Base-by-base conservation (phyloP, 1,284 basidiomycete genomes). In the Sanghuangporus baumii region DNA sequence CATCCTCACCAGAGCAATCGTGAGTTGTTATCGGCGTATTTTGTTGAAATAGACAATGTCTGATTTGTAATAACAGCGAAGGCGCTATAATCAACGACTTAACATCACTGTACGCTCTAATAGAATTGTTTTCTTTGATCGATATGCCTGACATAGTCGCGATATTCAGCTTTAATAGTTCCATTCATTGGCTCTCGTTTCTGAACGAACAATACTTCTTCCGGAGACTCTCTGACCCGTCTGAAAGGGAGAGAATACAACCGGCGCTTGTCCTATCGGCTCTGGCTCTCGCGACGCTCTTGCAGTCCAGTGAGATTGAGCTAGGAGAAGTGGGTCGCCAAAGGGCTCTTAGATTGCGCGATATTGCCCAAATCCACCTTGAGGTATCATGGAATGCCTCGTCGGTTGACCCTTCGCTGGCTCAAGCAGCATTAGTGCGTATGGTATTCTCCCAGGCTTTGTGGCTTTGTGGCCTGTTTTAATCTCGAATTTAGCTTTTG, bases 391-490 rank as follows among this genome's bases (percentile, higher is more conserved):
- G 81, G 72, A 76, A 72, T 52, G 72, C 74, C 2, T 77, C 79
- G 3, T 82, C 79, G 78, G 71, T 86, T 48, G 88, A 91, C 68
- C 75, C 82, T 26, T 78, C 79, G 16, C 77, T 89, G 6, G 89
- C 87, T 1, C 86, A 88, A 69, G 89, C 89, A 12, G 88, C 88
- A n/a, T 74, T 89, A 67, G 89, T 91, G 67, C 68, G 84, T 61
- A 36, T 36, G 14, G 36, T 37, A 23, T 26, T 51, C 6, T 51
- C 36, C 76, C 9, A 38, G n/a, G 18, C 16, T 64, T 55, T 43
- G 40, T 40, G 50, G 50, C n/a, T 26, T 23, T 54, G 20, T 36
- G 23, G 36, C 36, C 47, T 6, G 52, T 41, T 51, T 23, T 34
- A 18, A 23, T 47, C 56, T 55, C 48, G 16, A 9, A 43, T 38